These are phyloP conservation scores for Colletotrichum spaethianum DNA, from an alignment of 2,329 filamentous ascomycete species.

Conservation along the genomic window DNA sequence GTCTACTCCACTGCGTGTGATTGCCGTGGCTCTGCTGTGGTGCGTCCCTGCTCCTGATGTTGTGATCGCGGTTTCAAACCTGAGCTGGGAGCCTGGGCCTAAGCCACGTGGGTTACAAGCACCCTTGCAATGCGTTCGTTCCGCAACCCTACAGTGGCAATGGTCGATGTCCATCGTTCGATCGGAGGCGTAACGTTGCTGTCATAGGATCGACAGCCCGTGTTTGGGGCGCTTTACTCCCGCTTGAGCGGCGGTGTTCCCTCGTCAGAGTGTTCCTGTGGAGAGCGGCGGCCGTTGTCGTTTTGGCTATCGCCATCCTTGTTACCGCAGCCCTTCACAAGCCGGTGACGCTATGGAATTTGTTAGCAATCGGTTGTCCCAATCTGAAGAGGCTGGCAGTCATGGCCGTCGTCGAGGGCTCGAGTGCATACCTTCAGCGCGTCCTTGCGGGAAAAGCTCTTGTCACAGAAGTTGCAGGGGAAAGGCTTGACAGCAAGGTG, in stretches of 20 bases:
- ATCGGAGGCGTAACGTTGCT: neutral
- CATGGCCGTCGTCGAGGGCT: neutral
- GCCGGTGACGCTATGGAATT: slow-evolving; percentile 68
- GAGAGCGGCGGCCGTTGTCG: slow-evolving; percentile 28
- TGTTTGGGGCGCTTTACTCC: neutral
- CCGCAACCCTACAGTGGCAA: neutral
- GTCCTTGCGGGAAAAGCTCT: slow-evolving; percentile 97
- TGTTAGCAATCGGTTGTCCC: slow-evolving; percentile 25
- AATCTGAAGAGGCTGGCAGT: neutral
- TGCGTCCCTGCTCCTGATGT: neutral
- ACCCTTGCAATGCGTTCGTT: neutral
- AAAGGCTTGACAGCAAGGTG: slow-evolving; percentile 97
- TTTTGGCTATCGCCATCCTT: slow-evolving; percentile 22
- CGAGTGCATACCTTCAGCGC: slow-evolving; percentile 84
- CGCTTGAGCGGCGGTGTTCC: slow-evolving; percentile 33
- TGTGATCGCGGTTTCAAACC: neutral
- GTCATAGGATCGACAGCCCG: neutral
- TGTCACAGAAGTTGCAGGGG: slow-evolving; percentile 91
- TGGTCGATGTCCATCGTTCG: neutral
- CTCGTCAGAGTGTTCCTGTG: slow-evolving; percentile 35
- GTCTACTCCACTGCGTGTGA: neutral
- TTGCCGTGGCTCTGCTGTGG: neutral
- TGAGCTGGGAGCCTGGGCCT: neutral
- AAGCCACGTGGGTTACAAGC: neutral
- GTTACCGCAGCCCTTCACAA: slow-evolving; percentile 74